Evolutionary conservation across 2,329 filamentous ascomycete species (phyloP), one percentile per base, ranked within the genome.

Genomic region (Phialophora verrucosa): DNA sequence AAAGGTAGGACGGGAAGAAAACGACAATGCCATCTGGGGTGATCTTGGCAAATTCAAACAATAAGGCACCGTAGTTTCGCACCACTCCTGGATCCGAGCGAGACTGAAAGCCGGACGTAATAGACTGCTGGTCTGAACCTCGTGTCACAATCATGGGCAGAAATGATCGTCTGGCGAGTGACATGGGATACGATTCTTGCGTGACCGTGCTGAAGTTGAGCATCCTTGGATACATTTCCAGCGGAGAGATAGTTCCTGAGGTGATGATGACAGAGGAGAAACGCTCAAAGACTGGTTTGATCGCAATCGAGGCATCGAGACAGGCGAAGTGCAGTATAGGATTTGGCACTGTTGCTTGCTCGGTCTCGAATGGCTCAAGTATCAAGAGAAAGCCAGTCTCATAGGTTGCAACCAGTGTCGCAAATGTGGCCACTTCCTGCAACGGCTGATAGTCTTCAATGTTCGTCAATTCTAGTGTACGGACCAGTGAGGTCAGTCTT

Each of bases 161-260:
- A 81, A 99, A 99, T n/a, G 95, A 97, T 64, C 91, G 87, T 51
- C 96, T 87, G 1, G 94, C 94, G 5, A 99, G 85, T 0, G 95
- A 98, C 93, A 99, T 99, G 69, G 88, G 89, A 80, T 99, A 99
- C 0, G 96, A 99, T 78, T 99, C 93, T 76, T 98, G 93, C 2
- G 98, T 90, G 0, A 98, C 93, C 1, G 93, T 92, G 10, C 85
- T 85, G 79, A 99, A 99, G 61, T 92, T 91, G 29, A 99, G 88
- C 93, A 99, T 99, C 75, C 97, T 97, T 0, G 95, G 96, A 75
- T 99, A 99, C 91, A 99, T 99, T 76, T 99, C 96, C 3, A 99
- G 81, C 0, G 95, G 95, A 1, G 95, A 98, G 68, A 99, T 92
- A 1, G 95, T 99, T 69, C 95, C 95, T 0, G 95, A 98, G 0